Evolutionary conservation across 495 filamentous ascomycete species (phyloP).

Genomic region (Talaromyces nanjingensis): DNA sequence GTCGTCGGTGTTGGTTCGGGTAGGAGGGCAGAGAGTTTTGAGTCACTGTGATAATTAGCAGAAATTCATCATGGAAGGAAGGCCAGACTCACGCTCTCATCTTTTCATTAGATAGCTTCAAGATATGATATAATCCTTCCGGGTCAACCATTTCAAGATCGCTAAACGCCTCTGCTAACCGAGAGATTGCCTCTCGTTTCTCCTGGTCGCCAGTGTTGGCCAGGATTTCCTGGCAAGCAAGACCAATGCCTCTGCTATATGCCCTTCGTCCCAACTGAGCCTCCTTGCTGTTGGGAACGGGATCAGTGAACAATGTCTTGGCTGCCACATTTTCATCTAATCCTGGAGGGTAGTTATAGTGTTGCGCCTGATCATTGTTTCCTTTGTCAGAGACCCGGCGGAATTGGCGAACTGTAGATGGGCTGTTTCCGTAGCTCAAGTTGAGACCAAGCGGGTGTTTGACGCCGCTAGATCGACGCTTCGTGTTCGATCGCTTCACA

Average conservation of each 20-base stretch:
- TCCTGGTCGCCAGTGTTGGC: constrained; percentile 66
- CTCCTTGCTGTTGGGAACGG: constrained; percentile 56
- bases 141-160: constrained; percentile 81
- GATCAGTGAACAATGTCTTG: constrained; percentile 25
- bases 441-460: constrained; percentile 77
- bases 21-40: constrained; percentile 43
- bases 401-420: constrained; percentile 84
- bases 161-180: constrained; percentile 76
- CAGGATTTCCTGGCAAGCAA: constrained; percentile 74
- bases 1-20: constrained; percentile 35
- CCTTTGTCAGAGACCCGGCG: constrained; percentile 74
- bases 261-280: constrained; percentile 69
- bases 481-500: constrained; percentile 35
- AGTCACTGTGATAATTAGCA: constrained; percentile 30
- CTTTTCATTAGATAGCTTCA: constrained; percentile 61
- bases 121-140: constrained; percentile 79
- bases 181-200: constrained; percentile 75
- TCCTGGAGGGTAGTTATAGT: constrained; percentile 23
- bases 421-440: constrained; percentile 83
- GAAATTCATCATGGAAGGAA: not conserved
- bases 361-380: constrained; percentile 25
- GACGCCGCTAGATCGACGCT: constrained; percentile 47
- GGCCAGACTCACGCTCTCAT: constrained; percentile 36
- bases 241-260: constrained; percentile 71
- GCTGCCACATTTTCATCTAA: constrained; percentile 41